Evolutionary conservation across 202 grass and related monocot genomes (phyloP).

Genomic region (Musa balbisiana): DNA sequence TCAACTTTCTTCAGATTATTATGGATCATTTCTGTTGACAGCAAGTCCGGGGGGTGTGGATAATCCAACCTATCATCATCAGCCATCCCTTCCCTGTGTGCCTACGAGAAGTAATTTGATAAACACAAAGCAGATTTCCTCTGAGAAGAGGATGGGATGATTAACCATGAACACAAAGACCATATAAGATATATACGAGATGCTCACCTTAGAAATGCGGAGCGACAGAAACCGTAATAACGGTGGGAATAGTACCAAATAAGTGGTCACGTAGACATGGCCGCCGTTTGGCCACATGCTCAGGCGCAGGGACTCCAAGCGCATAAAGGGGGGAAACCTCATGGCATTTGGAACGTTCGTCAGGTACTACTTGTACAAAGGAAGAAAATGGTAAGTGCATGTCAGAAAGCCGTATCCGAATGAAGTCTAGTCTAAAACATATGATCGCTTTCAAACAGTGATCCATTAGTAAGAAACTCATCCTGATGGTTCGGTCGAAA

Average conservation of each 20-base stretch:
- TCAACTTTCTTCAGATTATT: neutral
- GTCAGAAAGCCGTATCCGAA: no score
- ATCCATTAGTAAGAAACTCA: no score
- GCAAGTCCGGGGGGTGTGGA: neutral
- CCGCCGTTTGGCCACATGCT: constrained; percentile 8
- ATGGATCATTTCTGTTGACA: neutral
- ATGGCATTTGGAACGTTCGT: neutral
- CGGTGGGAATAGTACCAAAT: neutral
- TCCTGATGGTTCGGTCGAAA: no score
- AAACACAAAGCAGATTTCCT: neutral
- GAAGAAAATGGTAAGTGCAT: no score
- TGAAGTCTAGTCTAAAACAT: no score
- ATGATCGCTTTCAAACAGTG: no score
- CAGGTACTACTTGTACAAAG: neutral
- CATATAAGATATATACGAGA: neutral
- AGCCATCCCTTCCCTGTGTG: neutral
- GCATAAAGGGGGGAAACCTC: neutral
- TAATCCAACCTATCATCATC: neutral
- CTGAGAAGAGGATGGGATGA: no score
- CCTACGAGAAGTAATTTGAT: neutral
- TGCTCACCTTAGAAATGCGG: neutral
- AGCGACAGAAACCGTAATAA: neutral
- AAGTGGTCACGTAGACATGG: neutral
- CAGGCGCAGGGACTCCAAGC: neutral
- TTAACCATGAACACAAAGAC: neutral